Evolutionary conservation across 352 stramenopile species (phyloP), one percentile per base, ranked within the genome.

Genomic region (Phytopythium chamaehyphon): DNA sequence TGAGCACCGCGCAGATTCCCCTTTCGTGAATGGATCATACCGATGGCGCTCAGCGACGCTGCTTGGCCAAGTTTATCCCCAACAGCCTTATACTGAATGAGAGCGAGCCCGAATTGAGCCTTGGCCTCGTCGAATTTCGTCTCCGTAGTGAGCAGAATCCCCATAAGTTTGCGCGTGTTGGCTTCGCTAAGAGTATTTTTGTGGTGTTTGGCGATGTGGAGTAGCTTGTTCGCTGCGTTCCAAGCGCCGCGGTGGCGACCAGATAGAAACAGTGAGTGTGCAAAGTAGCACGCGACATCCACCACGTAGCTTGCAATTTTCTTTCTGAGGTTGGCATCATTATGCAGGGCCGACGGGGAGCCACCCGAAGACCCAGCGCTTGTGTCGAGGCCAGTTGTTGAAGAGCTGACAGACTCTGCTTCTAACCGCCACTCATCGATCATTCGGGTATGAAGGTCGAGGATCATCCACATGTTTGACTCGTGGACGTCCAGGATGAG

Each of bases 111-210:
- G 39, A 92, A 90, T 59, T 92, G 81, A 3, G 74, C 76, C 46
- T 92, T 92, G 6, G 81, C 81, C 52, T 92, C 78, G 28, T 92
- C 78, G 54, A 90, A 85, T 54, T 92, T 92, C 10, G 74, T 88
- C 60, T 92, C 81, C 0, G 71, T 88, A n/a, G 76, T 90, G 18
- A 92, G 60, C 28, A 92, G 35, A 54, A 89, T 73, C 1, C 78
- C 81, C 78, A 89, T 88, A 36, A 92, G 66, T 44, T 92, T 92
- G 22, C 76, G 67, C 26, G 74, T 86, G 47, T 86, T 90, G 16
- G 78, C 81, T 59, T 92, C 74, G 9, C 61, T 77, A 15, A 85
- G 56, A 2, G 65, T 80, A 47, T 88, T 70, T 31, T 83, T 86
- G 60, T 92, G 70, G 23, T 79, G 61, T 47, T 92, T 92, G 5